Conservation (phyloP, 2,329 filamentous ascomycete species). For the Fusarium avenaceum region DNA sequence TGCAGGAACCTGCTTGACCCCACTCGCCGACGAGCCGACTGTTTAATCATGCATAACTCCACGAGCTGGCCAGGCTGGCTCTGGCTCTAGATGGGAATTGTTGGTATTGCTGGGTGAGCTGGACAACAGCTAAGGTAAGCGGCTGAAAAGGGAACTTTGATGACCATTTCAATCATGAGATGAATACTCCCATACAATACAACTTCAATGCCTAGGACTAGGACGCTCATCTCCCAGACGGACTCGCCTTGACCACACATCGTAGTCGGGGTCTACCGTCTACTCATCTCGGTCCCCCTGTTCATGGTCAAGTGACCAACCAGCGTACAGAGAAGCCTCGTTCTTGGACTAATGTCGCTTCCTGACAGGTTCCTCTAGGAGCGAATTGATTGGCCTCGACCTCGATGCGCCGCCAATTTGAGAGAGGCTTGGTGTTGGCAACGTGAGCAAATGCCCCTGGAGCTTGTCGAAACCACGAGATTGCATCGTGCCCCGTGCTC, state of each 20-base stretch:
- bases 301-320: slow-evolving; percentile 36
- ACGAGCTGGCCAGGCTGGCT: slow-evolving; percentile 1
- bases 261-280: neutral
- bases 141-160: neutral
- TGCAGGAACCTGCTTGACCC: slow-evolving; percentile 52
- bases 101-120: slow-evolving; percentile 4
- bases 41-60: slow-evolving; percentile 15
- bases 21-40: slow-evolving; percentile 47
- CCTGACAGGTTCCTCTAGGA: slow-evolving; percentile 23
- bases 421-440: slow-evolving; percentile 20
- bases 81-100: slow-evolving; percentile 13
- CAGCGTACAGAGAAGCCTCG: slow-evolving; percentile 23
- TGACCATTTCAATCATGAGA: slow-evolving; percentile 9
- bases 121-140: neutral
- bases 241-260: slow-evolving; percentile 23
- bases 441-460: slow-evolving; percentile 32
- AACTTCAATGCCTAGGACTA: slow-evolving; percentile 23
- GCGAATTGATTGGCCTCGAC: slow-evolving; percentile 30
- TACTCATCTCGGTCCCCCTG: slow-evolving; percentile 27
- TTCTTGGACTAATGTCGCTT: slow-evolving; percentile 47
- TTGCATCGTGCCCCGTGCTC: slow-evolving; percentile 46
- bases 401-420: slow-evolving; percentile 24
- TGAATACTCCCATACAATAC: neutral
- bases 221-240: slow-evolving; percentile 44
- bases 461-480: slow-evolving; percentile 44